Evolutionary conservation across 192 early-diverging fungal species (phyloP), one percentile per base, ranked within the genome.

Genomic region (Coemansia sp.): DNA sequence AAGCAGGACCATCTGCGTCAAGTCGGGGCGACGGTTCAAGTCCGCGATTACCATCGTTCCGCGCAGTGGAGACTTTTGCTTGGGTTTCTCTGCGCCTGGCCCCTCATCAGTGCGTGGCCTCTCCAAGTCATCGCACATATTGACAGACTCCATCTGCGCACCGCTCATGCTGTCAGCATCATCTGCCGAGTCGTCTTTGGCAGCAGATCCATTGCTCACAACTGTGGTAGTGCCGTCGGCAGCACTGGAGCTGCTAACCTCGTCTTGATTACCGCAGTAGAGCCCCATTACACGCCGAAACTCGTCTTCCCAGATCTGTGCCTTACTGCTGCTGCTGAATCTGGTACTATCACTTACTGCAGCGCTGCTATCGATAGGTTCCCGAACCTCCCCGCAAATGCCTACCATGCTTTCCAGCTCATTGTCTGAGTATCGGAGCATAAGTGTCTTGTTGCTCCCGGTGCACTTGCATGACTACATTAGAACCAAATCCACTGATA

Each of bases 381-480:
- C 31, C 12, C 19, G 32, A 14, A 7, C 2, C 31, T 56, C 28
- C 10, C 54, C 64, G 63, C 67, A 68, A 23, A 57, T 55, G 32
- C 28, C 31, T 10, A 76, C 55, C 50, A 86, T 66, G 16, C 38
- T 68, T 5, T 56, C 49, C 49, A 89, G 83, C 47, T 81, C 68
- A 7, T 54, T 60, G 44, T 89, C 88, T 0, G 78, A 58, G 64
- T 76, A 84, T 12, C 88, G 86, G 12, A 80, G 30, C 47, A 72
- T 69, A 34, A 89, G 68, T 1, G 65, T 64, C 31, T 82, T 81
- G 7, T 58, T 25, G 30, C 58, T 52, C 0, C 58, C 57, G 14
- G 22, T 48, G 60, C 87, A 88, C 52, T 78, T 69, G 73, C 87
- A 88, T 32, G 80, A 47, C 78, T 83, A 66, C 32, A 54, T 30